A percentile compares a stretch with the other conserved stretches of the same genome.
Conservation (phyloP, 2,329 filamentous ascomycete genomes). For the Pseudocercospora eumusae region DNA sequence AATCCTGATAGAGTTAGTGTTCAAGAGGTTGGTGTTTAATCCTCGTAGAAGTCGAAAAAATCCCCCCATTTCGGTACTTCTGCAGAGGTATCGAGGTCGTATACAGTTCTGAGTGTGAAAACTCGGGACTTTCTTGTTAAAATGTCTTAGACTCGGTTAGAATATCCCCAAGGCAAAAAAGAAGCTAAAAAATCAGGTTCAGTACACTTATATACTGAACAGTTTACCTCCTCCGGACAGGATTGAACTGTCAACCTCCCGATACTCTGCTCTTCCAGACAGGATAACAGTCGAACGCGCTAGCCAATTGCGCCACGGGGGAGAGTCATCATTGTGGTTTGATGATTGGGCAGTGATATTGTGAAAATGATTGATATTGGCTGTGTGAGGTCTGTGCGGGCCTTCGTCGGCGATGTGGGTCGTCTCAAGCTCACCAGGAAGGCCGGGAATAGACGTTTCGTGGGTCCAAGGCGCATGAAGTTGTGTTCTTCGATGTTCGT, state of each 20-base stretch:
- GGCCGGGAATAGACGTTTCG: not conserved
- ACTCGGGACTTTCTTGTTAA: too few relatives aligned
- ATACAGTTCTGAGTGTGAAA: too few relatives aligned
- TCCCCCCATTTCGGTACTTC: too few relatives aligned
- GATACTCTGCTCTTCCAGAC: not conserved
- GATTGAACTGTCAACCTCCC: constrained; percentile 1
- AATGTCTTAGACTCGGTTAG: too few relatives aligned
- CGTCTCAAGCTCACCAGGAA: not conserved
- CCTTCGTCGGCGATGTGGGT: not conserved
- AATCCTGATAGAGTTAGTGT: too few relatives aligned
- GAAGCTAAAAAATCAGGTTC: too few relatives aligned
- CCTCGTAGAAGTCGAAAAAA: too few relatives aligned
- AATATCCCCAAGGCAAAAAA: too few relatives aligned
- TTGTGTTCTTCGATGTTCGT: not conserved
- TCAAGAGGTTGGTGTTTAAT: too few relatives aligned
- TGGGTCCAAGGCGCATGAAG: not conserved
- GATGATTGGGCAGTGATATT: not conserved
- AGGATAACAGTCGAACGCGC: constrained; percentile 8
- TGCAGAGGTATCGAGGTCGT: too few relatives aligned
- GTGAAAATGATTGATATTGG: not conserved
- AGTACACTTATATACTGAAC: too few relatives aligned
- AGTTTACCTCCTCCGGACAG: not conserved
- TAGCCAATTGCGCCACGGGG: constrained; percentile 6
- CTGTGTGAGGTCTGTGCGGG: not conserved
- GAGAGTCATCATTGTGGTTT: not conserved